Evolutionary conservation across 345 rosid species (phyloP).

Genomic region (Acer saccharum): DNA sequence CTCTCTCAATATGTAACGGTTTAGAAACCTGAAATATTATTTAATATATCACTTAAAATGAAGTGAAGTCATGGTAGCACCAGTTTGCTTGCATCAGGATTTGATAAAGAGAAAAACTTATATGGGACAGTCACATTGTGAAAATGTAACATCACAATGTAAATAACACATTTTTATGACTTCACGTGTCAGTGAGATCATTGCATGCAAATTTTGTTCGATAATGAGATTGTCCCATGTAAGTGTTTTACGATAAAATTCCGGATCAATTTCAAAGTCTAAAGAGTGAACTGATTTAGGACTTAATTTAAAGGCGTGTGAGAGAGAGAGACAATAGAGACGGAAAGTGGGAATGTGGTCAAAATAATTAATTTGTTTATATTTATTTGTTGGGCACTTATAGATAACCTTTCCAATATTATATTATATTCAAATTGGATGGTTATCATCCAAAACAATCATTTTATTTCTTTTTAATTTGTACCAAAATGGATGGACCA

Average conservation of each 20-base stretch:
- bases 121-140: no score
- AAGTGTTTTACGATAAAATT: not conserved
- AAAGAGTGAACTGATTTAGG: not conserved
- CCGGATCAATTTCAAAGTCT: not conserved
- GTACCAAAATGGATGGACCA: slow-evolving; percentile 6
- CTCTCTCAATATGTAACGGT: no score
- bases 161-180: no score
- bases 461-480: no score
- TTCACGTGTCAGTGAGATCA: no score
- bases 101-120: not conserved
- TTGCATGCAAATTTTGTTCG: no score
- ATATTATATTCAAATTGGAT: not conserved
- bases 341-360: not conserved
- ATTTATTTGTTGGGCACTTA: not conserved
- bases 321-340: not conserved
- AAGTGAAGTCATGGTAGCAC: not conserved
- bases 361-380: no score
- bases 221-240: no score
- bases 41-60: not conserved
- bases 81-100: not conserved
- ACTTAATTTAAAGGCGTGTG: not conserved
- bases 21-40: no score
- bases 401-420: not conserved
- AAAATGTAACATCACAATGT: no score
- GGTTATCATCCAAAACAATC: not conserved